These are phyloP conservation scores for Metschnikowia bowlesiae DNA, from an alignment of 805 yeast genomes.

Conservation along the genomic window DNA sequence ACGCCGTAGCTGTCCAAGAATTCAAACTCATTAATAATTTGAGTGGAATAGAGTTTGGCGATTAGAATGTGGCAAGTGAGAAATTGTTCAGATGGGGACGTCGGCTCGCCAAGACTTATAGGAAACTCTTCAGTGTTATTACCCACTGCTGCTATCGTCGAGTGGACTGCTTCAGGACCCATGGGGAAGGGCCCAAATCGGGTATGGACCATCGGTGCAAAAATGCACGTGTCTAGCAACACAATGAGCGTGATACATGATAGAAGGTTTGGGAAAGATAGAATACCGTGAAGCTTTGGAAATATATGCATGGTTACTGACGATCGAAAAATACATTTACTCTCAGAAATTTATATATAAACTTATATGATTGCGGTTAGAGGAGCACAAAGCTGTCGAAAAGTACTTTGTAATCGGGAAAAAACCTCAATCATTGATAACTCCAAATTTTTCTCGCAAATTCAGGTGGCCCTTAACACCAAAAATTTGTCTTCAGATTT, in stretches of 20 bases:
- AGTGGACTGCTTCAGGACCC: background rate
- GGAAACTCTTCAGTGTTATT: background rate
- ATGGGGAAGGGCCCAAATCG: background rate
- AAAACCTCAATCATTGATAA: background rate
- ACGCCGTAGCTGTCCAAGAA: background rate
- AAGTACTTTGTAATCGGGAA: background rate
- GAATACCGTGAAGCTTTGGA: background rate
- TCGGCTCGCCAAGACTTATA: background rate
- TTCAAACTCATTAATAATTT: background rate
- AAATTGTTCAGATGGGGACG: background rate
- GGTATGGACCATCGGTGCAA: background rate
- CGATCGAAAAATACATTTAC: background rate
- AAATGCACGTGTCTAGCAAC: slow-evolving; percentile 2
- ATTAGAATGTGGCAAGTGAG: background rate
- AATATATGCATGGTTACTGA: background rate
- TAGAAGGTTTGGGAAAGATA: background rate
- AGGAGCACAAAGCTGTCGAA: background rate
- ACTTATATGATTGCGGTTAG: background rate
- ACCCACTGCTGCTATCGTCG: background rate
- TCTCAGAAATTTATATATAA: background rate
- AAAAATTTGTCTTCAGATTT: background rate
- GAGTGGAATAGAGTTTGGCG: background rate
- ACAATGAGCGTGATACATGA: slow-evolving; percentile 1
- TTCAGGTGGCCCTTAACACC: background rate
- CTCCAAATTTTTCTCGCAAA: background rate